Evolutionary conservation across 345 rosid species (phyloP).

Genomic region (Syzygium oleosum): DNA sequence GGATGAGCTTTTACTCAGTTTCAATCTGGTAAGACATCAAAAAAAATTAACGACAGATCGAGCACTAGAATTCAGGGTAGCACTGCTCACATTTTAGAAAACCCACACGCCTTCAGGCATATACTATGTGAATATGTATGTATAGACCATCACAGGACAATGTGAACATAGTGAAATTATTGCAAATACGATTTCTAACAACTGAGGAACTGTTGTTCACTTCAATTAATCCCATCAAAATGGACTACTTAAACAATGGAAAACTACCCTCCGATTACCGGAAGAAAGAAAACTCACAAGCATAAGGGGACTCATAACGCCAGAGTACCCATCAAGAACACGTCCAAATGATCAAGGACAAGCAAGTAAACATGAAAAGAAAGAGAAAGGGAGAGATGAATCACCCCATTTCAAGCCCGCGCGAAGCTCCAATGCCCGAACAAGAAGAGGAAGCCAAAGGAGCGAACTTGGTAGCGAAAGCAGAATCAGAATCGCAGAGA

Average conservation of each 20-base stretch:
- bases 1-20: conserved; percentile 21
- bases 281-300: neutral
- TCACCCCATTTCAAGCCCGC: neutral
- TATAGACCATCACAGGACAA: neutral
- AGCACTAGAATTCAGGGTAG: neutral
- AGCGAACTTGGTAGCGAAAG: neutral
- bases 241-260: neutral
- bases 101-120: neutral
- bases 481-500: conserved; percentile 5
- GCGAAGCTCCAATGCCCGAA: conserved; percentile 5
- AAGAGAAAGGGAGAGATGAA: neutral
- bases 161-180: neutral
- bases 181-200: neutral
- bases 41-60: neutral
- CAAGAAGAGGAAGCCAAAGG: conserved; percentile 1
- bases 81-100: neutral
- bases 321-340: neutral
- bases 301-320: neutral
- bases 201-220: neutral
- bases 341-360: neutral
- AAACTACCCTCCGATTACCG: neutral
- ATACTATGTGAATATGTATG: neutral
- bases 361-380: neutral
- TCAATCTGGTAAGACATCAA: conserved; percentile 34
- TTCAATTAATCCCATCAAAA: neutral